These are phyloP conservation scores for Kodamaea lidongshanica DNA, from an alignment of 805 yeast species.

Conservation along the genomic window DNA sequence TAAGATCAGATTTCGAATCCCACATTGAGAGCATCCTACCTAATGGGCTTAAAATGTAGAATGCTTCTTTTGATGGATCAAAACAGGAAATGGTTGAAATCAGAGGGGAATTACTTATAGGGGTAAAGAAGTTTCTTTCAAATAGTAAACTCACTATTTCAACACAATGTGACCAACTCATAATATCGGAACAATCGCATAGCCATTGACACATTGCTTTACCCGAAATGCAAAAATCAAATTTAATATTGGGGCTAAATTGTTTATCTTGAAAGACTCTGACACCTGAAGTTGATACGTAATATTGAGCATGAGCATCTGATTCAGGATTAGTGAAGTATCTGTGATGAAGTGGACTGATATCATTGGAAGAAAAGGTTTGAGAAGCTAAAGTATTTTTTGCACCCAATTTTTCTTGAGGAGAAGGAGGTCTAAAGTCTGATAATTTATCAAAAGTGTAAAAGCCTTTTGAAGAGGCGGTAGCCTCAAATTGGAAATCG, in stretches of 20 bases:
- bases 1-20: slow-evolving; percentile 13
- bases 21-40: slow-evolving; percentile 39
- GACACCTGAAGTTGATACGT: slow-evolving; percentile 59
- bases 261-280: slow-evolving; percentile 45
- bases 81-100: slow-evolving; percentile 22
- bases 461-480: not conserved
- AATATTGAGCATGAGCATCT: slow-evolving; percentile 75
- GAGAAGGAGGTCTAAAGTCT: no score
- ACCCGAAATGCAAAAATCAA: slow-evolving; percentile 59
- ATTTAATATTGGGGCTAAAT: slow-evolving; percentile 19
- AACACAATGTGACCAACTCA: slow-evolving; percentile 46
- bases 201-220: slow-evolving; percentile 82
- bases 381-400: not conserved
- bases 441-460: no score
- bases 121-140: slow-evolving; percentile 41
- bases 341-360: slow-evolving; percentile 66
- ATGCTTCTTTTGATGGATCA: slow-evolving; percentile 30
- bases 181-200: slow-evolving; percentile 78
- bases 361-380: not conserved
- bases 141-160: slow-evolving; percentile 48
- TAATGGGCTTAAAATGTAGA: slow-evolving; percentile 36
- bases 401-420: not conserved
- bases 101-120: slow-evolving; percentile 35
- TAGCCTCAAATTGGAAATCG: not conserved
- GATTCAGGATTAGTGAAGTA: slow-evolving; percentile 88